Evolutionary conservation across 176 grass and related monocot species (phyloP), one percentile per base, ranked within the genome.

Genomic region (Avena atlantica): DNA sequence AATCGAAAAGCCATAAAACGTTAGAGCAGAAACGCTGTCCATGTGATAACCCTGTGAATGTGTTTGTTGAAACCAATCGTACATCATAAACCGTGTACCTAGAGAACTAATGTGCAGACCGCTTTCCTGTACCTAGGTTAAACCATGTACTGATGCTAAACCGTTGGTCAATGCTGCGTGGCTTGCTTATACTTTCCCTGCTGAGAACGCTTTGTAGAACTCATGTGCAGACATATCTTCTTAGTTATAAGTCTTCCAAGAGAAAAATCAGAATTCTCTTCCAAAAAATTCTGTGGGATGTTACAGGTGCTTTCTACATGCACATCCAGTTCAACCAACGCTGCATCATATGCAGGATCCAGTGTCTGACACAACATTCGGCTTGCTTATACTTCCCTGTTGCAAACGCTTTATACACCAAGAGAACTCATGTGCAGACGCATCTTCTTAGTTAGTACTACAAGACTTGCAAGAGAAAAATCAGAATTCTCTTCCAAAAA

Each of bases 291-390:
- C 37, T 53, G 19, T 24, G 14, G 52, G 34, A 78, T 82, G 70
- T 86, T 52, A 11, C 51, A 80, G 29, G 74, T 74, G 81, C 27
- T 81, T 61, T 88, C 77, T 85, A 88, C 78, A 50, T 91, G 89
- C 81, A 76, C 20, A 57, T n/a, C 52, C 81, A 49, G 6, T 66
- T 79, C 27, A 27, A 84, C n/a, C 9, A 8, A 70, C 3, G 24
- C 48, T 29, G 61, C 48, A 56, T 48, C 17, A 48, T n/a, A 76
- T n/a, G 58, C 49, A 13, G 12, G 55, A 36, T 68, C 57, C 7
- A 68, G 16, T 42, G 16, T 53, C 52, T 36, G 12, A n/a, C 67
- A 37, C 66, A 60, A 16, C 56, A 84, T 36, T 27, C 24, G 0
- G 2, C 31, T 34, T 34, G 31, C 0, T 34, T 34, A 34, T 34